phyloP scores from a whole-genome alignment of 139 green algal genomes.

The Desmodesmus armatus region DNA sequence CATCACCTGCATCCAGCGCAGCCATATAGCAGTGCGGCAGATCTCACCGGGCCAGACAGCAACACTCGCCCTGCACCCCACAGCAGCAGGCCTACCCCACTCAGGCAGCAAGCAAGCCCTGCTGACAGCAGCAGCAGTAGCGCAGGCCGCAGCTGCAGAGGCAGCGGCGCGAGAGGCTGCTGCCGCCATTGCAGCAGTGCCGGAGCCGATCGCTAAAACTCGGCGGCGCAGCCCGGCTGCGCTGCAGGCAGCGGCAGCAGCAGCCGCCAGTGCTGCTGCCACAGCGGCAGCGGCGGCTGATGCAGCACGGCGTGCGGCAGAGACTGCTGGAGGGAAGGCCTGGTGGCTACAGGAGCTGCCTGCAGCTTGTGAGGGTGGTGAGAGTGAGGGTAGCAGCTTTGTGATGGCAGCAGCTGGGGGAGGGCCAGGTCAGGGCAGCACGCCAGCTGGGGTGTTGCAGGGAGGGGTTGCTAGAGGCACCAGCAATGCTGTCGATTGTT shows the following conservation, averaged over 20 bases:
- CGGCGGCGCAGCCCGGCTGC: not conserved
- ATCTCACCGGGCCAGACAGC: conserved; percentile 71
- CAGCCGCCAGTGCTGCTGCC: not conserved
- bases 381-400: no score
- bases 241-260: not conserved
- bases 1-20: conserved; percentile 79
- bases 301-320: no score
- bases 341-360: no score
- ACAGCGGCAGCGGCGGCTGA: not conserved
- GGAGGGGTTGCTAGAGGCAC: no score
- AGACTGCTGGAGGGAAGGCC: no score
- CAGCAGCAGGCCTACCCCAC: not conserved
- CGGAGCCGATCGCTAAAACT: not conserved
- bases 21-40: conserved; percentile 70
- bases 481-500: no score
- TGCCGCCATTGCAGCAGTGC: not conserved
- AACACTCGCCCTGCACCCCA: conserved; percentile 50
- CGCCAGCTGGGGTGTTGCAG: no score
- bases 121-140: conserved; percentile 22
- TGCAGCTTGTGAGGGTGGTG: no score
- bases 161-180: conserved; percentile 13
- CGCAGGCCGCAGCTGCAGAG: conserved; percentile 17
- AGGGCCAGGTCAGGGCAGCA: no score
- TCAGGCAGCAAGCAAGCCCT: conserved; percentile 1
- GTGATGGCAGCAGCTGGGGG: no score